phyloP scores from a whole-genome alignment of 495 filamentous ascomycete genomes.

The Xylaria palmicola region DNA sequence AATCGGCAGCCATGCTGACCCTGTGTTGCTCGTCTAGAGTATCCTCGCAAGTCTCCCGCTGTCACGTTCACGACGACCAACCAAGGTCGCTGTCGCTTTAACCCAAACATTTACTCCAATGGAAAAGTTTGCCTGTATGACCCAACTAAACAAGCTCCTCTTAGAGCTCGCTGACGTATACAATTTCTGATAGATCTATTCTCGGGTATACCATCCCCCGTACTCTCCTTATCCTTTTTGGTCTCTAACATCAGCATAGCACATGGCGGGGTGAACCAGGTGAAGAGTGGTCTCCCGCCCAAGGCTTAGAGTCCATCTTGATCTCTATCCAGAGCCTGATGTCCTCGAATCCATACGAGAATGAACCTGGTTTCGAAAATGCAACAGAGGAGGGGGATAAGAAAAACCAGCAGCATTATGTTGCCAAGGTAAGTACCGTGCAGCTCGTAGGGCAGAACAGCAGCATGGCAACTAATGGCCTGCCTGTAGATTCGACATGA shows the following conservation, averaged over 20 bases:
- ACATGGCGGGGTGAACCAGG: constrained; percentile 89
- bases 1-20: not conserved
- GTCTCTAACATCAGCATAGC: constrained; percentile 49
- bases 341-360: constrained; percentile 91
- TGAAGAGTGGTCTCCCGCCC: constrained; percentile 94
- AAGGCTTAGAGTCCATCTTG: constrained; percentile 90
- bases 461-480: constrained; percentile 3
- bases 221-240: constrained; percentile 1
- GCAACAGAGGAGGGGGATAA: constrained; percentile 65
- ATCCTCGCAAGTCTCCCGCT: constrained; percentile 76
- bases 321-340: constrained; percentile 96
- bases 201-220: constrained; percentile 61
- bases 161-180: constrained; percentile 10
- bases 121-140: constrained; percentile 91
- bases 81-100: constrained; percentile 81
- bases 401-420: constrained; percentile 75
- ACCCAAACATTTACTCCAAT: constrained; percentile 90
- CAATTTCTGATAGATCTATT: constrained; percentile 65
- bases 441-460: not conserved
- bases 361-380: constrained; percentile 90
- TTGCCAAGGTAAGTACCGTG: constrained; percentile 68
- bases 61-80: constrained; percentile 85
- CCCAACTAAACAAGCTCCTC: not conserved
- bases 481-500: constrained; percentile 79
- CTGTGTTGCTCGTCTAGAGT: constrained; percentile 55